Evolutionary conservation across 208 protist genomes (phyloP).

Genomic region (Wallacemonas sp.): DNA sequence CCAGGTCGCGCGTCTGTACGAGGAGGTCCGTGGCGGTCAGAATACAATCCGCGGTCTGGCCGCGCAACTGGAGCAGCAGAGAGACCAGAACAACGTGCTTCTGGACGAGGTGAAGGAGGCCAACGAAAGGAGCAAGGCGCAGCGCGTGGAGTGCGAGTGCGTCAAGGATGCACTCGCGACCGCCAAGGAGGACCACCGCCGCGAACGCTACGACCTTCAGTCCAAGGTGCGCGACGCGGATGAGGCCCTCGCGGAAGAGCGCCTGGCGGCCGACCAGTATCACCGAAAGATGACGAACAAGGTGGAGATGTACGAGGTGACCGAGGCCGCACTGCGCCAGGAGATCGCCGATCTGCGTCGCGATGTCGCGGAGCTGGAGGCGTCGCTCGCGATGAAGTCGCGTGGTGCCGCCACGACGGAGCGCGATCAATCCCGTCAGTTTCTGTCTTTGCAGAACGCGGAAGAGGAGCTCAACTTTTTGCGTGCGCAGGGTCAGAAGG

Average conservation of each 20-base stretch:
- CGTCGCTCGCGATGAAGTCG: conserved; percentile 26
- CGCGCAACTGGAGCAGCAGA: conserved; percentile 30
- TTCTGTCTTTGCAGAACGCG: conserved; percentile 26
- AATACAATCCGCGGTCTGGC: conserved; percentile 31
- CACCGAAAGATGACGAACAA: conserved; percentile 33
- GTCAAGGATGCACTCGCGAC: conserved; percentile 29
- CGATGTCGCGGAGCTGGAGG: conserved; percentile 35
- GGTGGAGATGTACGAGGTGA: conserved; percentile 45
- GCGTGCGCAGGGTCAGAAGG: conserved; percentile 28
- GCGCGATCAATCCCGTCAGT: conserved; percentile 36
- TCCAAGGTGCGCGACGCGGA: conserved; percentile 34
- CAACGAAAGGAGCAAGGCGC: conserved; percentile 27
- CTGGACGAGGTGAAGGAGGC: conserved; percentile 26
- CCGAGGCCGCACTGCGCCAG: conserved; percentile 43
- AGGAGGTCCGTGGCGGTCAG: conserved; percentile 39
- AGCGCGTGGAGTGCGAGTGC: conserved; percentile 33
- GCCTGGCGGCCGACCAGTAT: conserved; percentile 33
- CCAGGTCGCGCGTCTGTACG: conserved; percentile 46
- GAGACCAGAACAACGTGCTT: conserved; percentile 26
- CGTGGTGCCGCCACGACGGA: conserved; percentile 33
- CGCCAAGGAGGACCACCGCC: conserved; percentile 45
- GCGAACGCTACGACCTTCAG: conserved; percentile 40
- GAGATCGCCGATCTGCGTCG: conserved; percentile 48
- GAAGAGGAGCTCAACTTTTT: conserved; percentile 44
- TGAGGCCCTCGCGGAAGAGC: conserved; percentile 34